Conservation (phyloP, 495 filamentous ascomycete genomes). For the Trypethelium eluteriae region DNA sequence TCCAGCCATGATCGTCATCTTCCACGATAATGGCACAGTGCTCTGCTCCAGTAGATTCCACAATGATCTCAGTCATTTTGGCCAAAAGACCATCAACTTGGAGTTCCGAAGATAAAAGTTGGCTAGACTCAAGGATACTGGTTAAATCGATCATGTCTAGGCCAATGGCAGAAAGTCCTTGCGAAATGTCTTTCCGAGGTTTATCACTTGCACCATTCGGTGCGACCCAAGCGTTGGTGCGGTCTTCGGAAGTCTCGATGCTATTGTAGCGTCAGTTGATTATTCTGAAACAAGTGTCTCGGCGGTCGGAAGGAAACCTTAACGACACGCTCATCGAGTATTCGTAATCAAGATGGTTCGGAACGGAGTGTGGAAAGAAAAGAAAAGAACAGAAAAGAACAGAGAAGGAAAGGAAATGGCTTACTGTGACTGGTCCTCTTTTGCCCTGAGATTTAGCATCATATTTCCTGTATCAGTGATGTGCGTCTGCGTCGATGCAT, state of each 20-base stretch:
- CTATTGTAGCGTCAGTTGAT: not conserved
- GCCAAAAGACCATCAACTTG: conserved; percentile 74
- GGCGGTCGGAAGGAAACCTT: not conserved
- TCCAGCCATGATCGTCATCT: conserved; percentile 62
- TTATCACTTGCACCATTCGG: conserved; percentile 25
- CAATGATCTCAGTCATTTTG: conserved; percentile 85
- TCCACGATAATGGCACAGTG: conserved; percentile 72
- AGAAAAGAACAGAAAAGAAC: not conserved
- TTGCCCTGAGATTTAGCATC: conserved; percentile 50
- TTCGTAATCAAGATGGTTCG: too few species aligned
- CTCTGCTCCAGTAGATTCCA: conserved; percentile 77
- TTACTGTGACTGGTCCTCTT: conserved; percentile 39
- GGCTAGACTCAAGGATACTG: conserved; percentile 78
- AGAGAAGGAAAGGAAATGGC: not conserved
- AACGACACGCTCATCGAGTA: not conserved
- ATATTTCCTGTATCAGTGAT: conserved; percentile 52
- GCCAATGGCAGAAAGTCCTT: conserved; percentile 34
- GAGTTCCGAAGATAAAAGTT: conserved; percentile 83
- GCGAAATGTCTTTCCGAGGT: conserved; percentile 26
- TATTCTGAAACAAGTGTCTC: not conserved
- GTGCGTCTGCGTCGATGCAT: conserved; percentile 69
- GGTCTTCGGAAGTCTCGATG: conserved; percentile 43
- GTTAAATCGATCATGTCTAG: conserved; percentile 79
- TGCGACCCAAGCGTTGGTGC: conserved; percentile 55
- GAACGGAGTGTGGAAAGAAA: not conserved